Evolutionary conservation across 495 filamentous ascomycete genomes (phyloP), one percentile per base, ranked within the genome.

Genomic region (Wilcoxina mikolae): DNA sequence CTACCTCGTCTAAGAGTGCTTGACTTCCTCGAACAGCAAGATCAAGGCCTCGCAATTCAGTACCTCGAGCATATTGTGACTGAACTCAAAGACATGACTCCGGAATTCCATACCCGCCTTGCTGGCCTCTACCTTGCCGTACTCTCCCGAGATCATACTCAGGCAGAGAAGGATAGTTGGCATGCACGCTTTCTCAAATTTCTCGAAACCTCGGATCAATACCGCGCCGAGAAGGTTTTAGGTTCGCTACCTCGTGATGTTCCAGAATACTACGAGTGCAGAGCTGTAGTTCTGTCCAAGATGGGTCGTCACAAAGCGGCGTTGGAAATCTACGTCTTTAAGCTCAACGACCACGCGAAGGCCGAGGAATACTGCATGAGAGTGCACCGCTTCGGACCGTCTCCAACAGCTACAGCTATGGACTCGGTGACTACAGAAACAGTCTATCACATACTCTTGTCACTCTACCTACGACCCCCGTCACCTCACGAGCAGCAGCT

Each of bases 341-440:
- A 90, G 61, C 74, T 99, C 54, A 69, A 84, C 54, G 83, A 91
- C 65, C 85, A 85, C 56, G 73, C 71, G 2, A 96, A 95, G 66
- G 93, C 91, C 44, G 91, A 99, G 76, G 86, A 93, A 84, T 93
- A 95, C 68, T 95, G 89, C 71, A 94, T 91, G 70, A 79, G 77
- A 50, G 76, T 86, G 46, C 83, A 94, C 69, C 73, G 82, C 48
- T 67, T 72, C 68, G 47, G 60, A 50, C 54, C 56, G 60, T 43
- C 45, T 71, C 0, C 64, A 71, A 31, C 68, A 66, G 33, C 45
- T 46, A 26, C 55, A 53, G 26, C 51, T 46, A 31, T 45, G 43
- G 17, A 58, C 55, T 12, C 23, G 26, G 25, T 24, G 12, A 24
- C 4, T 12, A 67, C 77, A 45, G 76, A 79, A 10, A 84, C 85